Base-by-base conservation (phyloP, 2,329 filamentous ascomycete species). In the Ilyonectria destructans region DNA sequence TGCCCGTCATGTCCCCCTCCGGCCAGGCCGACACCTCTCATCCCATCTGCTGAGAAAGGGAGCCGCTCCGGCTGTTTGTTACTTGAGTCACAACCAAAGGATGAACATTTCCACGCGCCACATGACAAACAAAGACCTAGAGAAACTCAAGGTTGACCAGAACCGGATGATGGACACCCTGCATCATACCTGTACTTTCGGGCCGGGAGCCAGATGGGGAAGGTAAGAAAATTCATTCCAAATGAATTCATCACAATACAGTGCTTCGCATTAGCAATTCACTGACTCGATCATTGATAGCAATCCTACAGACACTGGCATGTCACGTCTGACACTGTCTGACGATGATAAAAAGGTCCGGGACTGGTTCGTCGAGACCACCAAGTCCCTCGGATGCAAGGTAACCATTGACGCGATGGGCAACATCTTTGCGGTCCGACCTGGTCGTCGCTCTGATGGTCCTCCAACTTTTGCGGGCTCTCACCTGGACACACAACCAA, bases 341-440 rank as follows among this genome's bases (percentile, higher is more conserved):
- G 90, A 95, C 75, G 84, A 90, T 12, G 94, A 96, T 79, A 93
- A 91, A 77, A 82, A 88, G 74, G 93, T 87, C n/a, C 89, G 93
- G 51, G 89, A 93, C 78, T 96, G 93, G 93, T 95, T 96, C 71
- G 87, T 91, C 2, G 81, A 89, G 46, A 91, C 90, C 1, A 90
- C 89, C 1, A 81, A 88, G 75, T 84, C 83, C 1, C 82, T 95
- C 0, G 92, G 90, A 19, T 96, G 93, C 80, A 84, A 85, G 4
- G 85, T 93, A 17, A 91, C 87, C 0, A 80, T 94, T 3, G 94
- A 97, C 78, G 84, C 89, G 59, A 94, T 96, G 90, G 93, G 93
- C 21, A 96, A 96, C 74, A 93, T 77, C 59, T 96, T 96, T 77
- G 92, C 93, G 1, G 85, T 93, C 5, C 87, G 91, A 4, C 87